phyloP scores from a whole-genome alignment of 768 basidiomycete genomes.

The Pleurotus djamor region DNA sequence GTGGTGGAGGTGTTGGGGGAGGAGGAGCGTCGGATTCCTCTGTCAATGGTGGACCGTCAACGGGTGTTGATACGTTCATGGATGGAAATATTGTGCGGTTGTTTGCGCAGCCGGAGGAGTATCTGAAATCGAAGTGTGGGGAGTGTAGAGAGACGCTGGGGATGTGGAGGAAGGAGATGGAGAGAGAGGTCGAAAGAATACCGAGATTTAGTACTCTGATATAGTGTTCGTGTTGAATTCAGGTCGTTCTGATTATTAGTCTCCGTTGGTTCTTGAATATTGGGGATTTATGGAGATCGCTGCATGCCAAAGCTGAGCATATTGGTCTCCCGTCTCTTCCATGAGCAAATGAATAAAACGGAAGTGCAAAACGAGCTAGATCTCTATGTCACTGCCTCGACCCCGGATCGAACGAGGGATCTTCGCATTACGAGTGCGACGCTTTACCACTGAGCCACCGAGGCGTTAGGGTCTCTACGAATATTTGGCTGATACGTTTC shows the following conservation, averaged over 20 bases:
- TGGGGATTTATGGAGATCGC: too few species aligned
- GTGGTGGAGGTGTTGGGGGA: too few species aligned
- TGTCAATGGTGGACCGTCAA: background rate
- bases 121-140: conserved; percentile 1
- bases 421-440: conserved; percentile 9
- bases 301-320: too few species aligned
- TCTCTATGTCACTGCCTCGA: too few species aligned
- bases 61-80: background rate
- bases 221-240: background rate
- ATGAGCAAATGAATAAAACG: too few species aligned
- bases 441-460: conserved; percentile 9
- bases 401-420: conserved; percentile 9
- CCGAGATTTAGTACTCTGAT: background rate
- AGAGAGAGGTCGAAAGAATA: background rate
- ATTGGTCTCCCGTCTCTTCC: too few species aligned
- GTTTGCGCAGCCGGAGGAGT: background rate
- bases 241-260: background rate
- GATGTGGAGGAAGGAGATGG: conserved; percentile 6
- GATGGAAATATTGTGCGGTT: background rate
- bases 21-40: background rate
- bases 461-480: background rate
- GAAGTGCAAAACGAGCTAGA: too few species aligned
- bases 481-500: too few species aligned
- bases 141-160: conserved; percentile 4
- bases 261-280: too few species aligned